Conservation (phyloP, 192 early-diverging fungal species). For the Coemansia sp. region DNA sequence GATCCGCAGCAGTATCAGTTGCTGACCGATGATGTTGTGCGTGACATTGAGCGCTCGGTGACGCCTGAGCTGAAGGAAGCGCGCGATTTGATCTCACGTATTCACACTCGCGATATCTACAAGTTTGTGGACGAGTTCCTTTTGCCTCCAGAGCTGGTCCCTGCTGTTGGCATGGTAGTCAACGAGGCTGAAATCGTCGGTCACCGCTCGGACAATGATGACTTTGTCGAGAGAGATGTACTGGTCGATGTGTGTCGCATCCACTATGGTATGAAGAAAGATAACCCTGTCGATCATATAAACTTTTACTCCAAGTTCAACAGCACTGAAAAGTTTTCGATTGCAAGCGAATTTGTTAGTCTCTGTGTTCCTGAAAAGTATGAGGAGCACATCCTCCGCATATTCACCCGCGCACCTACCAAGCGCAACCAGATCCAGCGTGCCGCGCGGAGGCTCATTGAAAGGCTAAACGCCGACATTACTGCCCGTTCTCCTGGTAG, state of each 20-base stretch:
- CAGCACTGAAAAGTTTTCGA: constrained; percentile 58
- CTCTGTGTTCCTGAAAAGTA: constrained; percentile 50
- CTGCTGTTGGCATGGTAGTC: constrained; percentile 34
- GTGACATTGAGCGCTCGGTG: constrained; percentile 64
- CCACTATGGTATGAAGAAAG: constrained; percentile 81
- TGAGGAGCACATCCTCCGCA: constrained; percentile 48
- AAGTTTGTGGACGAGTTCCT: constrained; percentile 80
- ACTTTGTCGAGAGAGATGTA: constrained; percentile 68
- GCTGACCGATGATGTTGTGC: constrained; percentile 83
- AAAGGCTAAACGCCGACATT: constrained; percentile 16
- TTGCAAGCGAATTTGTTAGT: constrained; percentile 71
- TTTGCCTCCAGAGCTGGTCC: constrained; percentile 56
- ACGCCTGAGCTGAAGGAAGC: constrained; percentile 67
- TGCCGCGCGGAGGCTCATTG: constrained; percentile 43
- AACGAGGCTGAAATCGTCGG: constrained; percentile 62
- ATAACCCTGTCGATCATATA: constrained; percentile 84
- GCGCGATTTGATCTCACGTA: constrained; percentile 64
- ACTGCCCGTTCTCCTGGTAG: constrained; percentile 5
- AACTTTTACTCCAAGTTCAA: constrained; percentile 77
- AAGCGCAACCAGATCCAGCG: constrained; percentile 47
- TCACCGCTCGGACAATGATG: constrained; percentile 60
- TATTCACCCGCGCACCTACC: constrained; percentile 40
- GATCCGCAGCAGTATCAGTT: constrained; percentile 66
- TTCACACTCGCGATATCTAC: constrained; percentile 83
- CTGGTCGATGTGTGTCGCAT: constrained; percentile 70